Conservation (phyloP, 495 filamentous ascomycete species). For the Ramalina intermedia region DNA sequence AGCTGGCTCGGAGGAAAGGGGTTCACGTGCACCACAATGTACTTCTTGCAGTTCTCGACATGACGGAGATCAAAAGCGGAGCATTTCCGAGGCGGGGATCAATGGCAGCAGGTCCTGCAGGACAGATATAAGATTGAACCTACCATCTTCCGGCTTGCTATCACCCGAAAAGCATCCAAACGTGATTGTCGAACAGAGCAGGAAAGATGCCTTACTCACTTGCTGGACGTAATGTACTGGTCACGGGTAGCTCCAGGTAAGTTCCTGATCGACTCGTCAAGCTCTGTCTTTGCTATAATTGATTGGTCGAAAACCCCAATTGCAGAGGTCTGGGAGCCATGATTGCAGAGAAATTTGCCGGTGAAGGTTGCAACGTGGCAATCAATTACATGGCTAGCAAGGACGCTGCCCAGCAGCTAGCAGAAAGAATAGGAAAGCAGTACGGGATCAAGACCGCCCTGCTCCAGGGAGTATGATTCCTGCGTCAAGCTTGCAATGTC, state of each 20-base stretch:
- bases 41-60: neutral
- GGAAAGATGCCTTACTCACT: slow-evolving; percentile 45
- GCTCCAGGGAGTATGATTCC: slow-evolving; percentile 42
- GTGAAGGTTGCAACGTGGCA: slow-evolving; percentile 50
- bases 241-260: slow-evolving; percentile 57
- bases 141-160: too few relatives aligned
- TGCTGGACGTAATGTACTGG: slow-evolving; percentile 45
- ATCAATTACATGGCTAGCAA: slow-evolving; percentile 53
- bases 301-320: neutral
- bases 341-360: slow-evolving; percentile 49
- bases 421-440: slow-evolving; percentile 32
- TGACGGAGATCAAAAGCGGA: neutral
- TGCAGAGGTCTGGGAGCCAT: slow-evolving; percentile 50
- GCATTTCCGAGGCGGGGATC: neutral
- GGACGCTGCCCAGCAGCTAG: slow-evolving; percentile 38
- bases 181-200: neutral
- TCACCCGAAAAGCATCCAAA: too few relatives aligned
- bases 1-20: neutral
- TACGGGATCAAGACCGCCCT: slow-evolving; percentile 39
- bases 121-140: too few relatives aligned
- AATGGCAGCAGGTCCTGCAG: neutral
- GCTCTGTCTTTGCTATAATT: neutral
- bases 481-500: neutral
- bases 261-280: slow-evolving; percentile 5
- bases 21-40: neutral